A percentile compares a stretch with the other conserved stretches of the same genome.
phyloP scores from a whole-genome alignment of 2,329 filamentous ascomycete species.

The Amphichorda felina region DNA sequence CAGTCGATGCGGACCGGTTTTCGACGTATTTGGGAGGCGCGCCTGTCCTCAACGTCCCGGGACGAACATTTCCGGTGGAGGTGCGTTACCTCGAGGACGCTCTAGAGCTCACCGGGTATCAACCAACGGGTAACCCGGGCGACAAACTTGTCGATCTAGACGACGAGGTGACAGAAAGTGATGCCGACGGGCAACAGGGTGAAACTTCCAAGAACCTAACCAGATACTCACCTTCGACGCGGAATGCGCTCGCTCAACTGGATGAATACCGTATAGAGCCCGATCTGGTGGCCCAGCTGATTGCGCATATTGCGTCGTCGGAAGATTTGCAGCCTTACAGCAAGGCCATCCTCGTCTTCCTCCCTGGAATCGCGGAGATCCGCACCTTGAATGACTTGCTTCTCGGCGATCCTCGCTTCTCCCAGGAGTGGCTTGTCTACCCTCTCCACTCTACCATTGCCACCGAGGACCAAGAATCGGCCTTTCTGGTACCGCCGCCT shows the following conservation, averaged over 20 bases:
- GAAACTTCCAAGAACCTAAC: constrained; percentile 54
- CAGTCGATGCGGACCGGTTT: constrained; percentile 84
- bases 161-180: constrained; percentile 42
- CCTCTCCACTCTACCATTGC: constrained; percentile 90
- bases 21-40: constrained; percentile 79
- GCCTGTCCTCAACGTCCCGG: constrained; percentile 81
- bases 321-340: constrained; percentile 59
- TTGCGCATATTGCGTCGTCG: constrained; percentile 63
- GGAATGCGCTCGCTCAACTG: constrained; percentile 61
- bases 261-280: constrained; percentile 92
- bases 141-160: constrained; percentile 51
- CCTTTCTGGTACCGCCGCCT: constrained; percentile 73
- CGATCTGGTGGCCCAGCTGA: constrained; percentile 69
- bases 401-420: constrained; percentile 63
- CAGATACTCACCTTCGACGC: constrained; percentile 65
- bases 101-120: constrained; percentile 75
- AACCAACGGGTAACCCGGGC: constrained; percentile 23
- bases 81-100: constrained; percentile 88
- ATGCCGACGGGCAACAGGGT: constrained; percentile 32
- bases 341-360: constrained; percentile 85
- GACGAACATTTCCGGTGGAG: constrained; percentile 84
- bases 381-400: constrained; percentile 79
- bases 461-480: constrained; percentile 90
- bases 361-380: constrained; percentile 91
- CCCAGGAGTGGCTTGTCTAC: constrained; percentile 71